Conservation (phyloP, 2,329 filamentous ascomycete genomes). For the Fusarium sp. region DNA sequence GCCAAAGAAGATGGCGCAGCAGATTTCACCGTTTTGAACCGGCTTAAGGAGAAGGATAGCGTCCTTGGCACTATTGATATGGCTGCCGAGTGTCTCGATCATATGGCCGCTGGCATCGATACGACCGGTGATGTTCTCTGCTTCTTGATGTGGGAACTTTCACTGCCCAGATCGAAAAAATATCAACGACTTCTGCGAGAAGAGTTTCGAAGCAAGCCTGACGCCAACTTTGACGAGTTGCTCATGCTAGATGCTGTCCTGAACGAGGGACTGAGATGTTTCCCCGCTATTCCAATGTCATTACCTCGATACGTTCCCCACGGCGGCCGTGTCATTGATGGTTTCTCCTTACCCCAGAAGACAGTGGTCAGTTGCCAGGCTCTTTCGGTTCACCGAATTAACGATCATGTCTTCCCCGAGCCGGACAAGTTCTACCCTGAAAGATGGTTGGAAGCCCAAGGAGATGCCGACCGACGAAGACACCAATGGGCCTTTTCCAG, state of each 20-base stretch:
- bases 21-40: slow-evolving; percentile 66
- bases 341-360: slow-evolving; percentile 60
- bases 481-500: slow-evolving; percentile 73
- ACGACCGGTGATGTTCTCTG: slow-evolving; percentile 76
- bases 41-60: slow-evolving; percentile 62
- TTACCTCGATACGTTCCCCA: slow-evolving; percentile 67
- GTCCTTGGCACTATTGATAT: slow-evolving; percentile 63
- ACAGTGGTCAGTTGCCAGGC: slow-evolving; percentile 70
- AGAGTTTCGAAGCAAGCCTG: slow-evolving; percentile 59
- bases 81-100: slow-evolving; percentile 75
- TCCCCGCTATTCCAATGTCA: slow-evolving; percentile 73
- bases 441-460: slow-evolving; percentile 80
- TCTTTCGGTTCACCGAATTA: slow-evolving; percentile 67
- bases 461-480: slow-evolving; percentile 74
- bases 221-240: slow-evolving; percentile 58
- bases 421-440: slow-evolving; percentile 83
- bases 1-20: slow-evolving; percentile 57
- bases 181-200: slow-evolving; percentile 62
- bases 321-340: slow-evolving; percentile 65
- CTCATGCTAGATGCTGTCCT: slow-evolving; percentile 71
- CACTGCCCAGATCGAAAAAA: slow-evolving; percentile 61
- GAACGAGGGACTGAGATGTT: slow-evolving; percentile 69
- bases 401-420: slow-evolving; percentile 76
- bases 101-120: slow-evolving; percentile 77
- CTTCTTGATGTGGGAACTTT: slow-evolving; percentile 77